Conservation (phyloP, 345 rosid genomes). For the Moricandia arvensis region DNA sequence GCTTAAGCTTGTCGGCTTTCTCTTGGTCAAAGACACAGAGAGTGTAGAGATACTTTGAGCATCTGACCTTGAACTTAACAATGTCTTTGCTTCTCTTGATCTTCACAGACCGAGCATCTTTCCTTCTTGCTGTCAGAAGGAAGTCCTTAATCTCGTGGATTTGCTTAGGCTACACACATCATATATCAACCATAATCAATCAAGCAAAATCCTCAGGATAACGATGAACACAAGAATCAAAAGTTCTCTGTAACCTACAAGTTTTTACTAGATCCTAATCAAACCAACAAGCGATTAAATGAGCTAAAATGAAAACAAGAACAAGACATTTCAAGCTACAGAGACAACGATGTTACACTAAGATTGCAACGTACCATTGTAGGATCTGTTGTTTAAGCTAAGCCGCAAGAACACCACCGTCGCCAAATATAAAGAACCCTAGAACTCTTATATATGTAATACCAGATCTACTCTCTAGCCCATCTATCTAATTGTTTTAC, state of each 20-base stretch:
- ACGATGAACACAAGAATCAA: too few relatives aligned
- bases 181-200: not conserved
- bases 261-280: not conserved
- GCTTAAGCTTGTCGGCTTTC: constrained; percentile 95
- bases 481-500: not conserved
- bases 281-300: not conserved
- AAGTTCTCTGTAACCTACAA: not conserved
- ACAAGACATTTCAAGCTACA: not conserved
- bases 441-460: not conserved
- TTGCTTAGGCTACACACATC: constrained; percentile 69
- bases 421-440: not conserved
- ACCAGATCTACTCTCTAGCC: not conserved
- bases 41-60: constrained; percentile 88
- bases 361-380: not conserved
- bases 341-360: not conserved
- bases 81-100: constrained; percentile 80
- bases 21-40: constrained; percentile 81
- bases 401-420: not conserved
- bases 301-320: not conserved
- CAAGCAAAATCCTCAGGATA: too few relatives aligned
- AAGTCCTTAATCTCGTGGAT: constrained; percentile 95
- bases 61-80: constrained; percentile 92
- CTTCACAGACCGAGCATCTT: constrained; percentile 87
- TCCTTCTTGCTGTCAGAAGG: constrained; percentile 94
- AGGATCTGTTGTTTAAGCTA: not conserved